Conservation (phyloP, 2,329 filamentous ascomycete species). For the Fusarium sp. region DNA sequence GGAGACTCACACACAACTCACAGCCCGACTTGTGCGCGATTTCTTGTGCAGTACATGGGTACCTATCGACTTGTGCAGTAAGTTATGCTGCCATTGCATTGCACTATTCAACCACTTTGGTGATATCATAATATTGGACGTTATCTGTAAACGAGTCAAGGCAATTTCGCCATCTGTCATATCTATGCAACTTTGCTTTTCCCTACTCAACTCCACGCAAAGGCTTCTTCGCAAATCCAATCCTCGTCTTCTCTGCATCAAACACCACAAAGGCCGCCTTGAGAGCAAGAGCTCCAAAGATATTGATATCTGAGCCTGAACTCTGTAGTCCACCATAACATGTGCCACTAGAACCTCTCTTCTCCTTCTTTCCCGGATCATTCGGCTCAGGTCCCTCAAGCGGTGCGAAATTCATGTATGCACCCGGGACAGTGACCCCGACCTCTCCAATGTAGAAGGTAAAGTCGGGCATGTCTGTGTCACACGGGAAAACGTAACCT, state of each 20-base stretch:
- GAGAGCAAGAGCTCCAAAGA: constrained; percentile 73
- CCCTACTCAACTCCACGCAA: not conserved
- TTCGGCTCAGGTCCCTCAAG: constrained; percentile 44
- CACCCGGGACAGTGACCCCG: constrained; percentile 69
- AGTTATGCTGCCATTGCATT: not conserved
- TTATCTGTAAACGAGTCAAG: not conserved
- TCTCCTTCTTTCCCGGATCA: not conserved
- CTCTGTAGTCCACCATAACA: constrained; percentile 81
- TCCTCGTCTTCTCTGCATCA: constrained; percentile 53
- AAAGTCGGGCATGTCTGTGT: constrained; percentile 61
- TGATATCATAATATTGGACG: not conserved
- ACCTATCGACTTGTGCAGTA: not conserved
- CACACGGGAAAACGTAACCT: constrained; percentile 63
- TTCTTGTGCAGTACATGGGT: constrained; percentile 10
- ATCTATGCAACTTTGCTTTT: not conserved
- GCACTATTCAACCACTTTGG: too few relatives aligned
- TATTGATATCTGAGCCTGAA: constrained; percentile 60
- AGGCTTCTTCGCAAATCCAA: constrained; percentile 44
- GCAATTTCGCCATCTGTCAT: not conserved
- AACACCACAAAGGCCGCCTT: constrained; percentile 72
- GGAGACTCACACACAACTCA: not conserved
- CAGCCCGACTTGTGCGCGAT: constrained; percentile 18
- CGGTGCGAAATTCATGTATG: constrained; percentile 66
- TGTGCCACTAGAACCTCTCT: not conserved
- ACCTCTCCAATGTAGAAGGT: constrained; percentile 68